phyloP scores from a whole-genome alignment of 164 flowering plant genomes.

The Aristolochia contorta region DNA sequence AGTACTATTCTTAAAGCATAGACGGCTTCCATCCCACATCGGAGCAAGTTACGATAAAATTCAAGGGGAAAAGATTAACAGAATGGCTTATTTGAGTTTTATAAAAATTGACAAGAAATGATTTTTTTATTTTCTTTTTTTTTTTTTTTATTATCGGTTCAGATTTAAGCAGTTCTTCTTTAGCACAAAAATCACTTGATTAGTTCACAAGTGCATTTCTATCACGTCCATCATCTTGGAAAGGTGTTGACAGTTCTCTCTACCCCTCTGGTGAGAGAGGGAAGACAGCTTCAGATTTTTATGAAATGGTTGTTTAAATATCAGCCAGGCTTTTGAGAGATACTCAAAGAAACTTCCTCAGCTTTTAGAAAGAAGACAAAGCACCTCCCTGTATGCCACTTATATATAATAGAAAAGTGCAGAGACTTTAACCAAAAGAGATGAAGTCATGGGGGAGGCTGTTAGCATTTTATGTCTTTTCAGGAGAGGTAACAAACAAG shows the following conservation, averaged over 20 bases:
- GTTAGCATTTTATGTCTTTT: background rate
- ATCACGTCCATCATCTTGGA: background rate
- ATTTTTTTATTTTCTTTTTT: no score
- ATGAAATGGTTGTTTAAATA: background rate
- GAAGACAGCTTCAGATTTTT: background rate
- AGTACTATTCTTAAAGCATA: no score
- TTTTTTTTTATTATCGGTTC: no score
- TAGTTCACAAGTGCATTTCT: background rate
- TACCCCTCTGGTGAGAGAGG: background rate
- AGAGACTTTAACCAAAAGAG: conserved; percentile 3
- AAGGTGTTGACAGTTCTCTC: background rate
- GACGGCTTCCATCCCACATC: no score
- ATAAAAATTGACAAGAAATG: no score
- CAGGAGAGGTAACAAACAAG: background rate
- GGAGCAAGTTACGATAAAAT: no score
- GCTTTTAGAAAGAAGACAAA: conserved; percentile 6
- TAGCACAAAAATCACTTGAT: no score
- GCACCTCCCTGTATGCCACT: conserved; percentile 6
- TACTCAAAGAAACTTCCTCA: background rate
- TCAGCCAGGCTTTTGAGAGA: background rate
- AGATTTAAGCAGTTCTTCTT: no score
- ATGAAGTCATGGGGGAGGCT: background rate
- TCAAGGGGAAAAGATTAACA: no score
- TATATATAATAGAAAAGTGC: background rate
- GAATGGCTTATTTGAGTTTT: no score